Evolutionary conservation across 371 early-diverging fungal species (phyloP), one percentile per base, ranked within the genome.

Genomic region (Mucor irregularis): DNA sequence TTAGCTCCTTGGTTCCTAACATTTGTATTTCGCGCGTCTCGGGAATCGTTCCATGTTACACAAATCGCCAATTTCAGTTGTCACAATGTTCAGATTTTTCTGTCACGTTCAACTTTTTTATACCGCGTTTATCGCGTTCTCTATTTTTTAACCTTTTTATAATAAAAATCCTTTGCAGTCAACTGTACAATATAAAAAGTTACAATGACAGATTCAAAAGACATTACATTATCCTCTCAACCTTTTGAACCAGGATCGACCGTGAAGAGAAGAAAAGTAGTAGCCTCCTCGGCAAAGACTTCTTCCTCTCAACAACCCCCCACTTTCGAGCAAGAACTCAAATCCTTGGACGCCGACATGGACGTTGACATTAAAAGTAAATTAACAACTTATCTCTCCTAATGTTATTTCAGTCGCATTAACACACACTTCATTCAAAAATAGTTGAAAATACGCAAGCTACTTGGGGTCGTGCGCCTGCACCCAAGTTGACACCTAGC

Each of bases 381-480:
- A 30, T 31, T 33, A 21, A 25, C 4, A 24, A 17, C 5, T 11
- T 3, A 24, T 24, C 22, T 7, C 9, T 42, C 10, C 11, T 19
- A 16, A 22, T 21, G 10, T 24, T 11, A 42, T 9, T 11, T 5
- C 16, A 42, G 38, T 5, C n/a, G 5, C n/a, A 38, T 38, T 5
- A 9, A 38, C 17, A 4, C n/a, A n/a, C n/a, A n/a, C n/a, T n/a
- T n/a, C n/a, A n/a, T n/a, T n/a, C n/a, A n/a, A n/a, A n/a, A 26
- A 28, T 38, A 61, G 61, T 37, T 43, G 61, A 61, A 47, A 62
- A 62, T 28, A 55, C 63, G 13, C 58, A 63, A 49, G 43, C 46
- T 38, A 48, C 55, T 13, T 77, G 77, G 77, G 33, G 40, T 16
- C 76, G 81, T 28, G 10, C 55, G 8, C 40, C 64, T 14, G 53